Base-by-base conservation (phyloP, 2,329 filamentous ascomycete species). In the Nemania diffusa region DNA sequence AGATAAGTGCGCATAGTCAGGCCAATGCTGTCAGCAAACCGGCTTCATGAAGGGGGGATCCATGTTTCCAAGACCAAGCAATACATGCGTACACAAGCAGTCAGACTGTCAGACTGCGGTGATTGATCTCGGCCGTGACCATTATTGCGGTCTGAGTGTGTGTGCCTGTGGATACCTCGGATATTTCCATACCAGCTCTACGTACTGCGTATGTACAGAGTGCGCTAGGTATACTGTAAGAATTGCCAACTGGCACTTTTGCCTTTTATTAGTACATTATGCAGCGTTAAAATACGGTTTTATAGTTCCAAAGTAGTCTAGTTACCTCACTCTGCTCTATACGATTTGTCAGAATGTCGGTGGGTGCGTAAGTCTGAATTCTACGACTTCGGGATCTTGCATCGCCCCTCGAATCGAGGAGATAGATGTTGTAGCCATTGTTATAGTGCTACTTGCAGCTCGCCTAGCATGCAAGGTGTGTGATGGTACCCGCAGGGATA, bases 341-440 rank as follows among this genome's bases (percentile, higher is more conserved):
- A 40, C 63, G 46, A 66, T 66, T 68, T 66, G 62, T 66, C 66
- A 68, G 62, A 62, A 62, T 55, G 58, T 57, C 55, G 37, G 59
- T 63, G 53, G 57, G 40, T 55, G 55, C 55, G 46, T 55, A 51
- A 57, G 44, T 62, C 34, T 32, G 29, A 56, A 44, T 65, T 57
- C 46, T 66, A 50, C 32, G 37, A 63, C 37, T 52, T 62, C 42
- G 51, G 59, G 55, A 62, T 65, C 53, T 62, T 62, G 62, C 62
- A 52, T 65, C 44, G 11, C 51, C 37, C 56, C 24, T 62, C 53
- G 32, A 66, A 62, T 62, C 40, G 42, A 60, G 29, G 37, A 51
- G 50, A 62, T 29, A 44, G 56, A 52, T n/a, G 42, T 44, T 53
- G 53, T 59, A 62, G 56, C 57, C 13, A 53, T 57, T 60, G 58